A percentile compares a stretch with the other conserved stretches of the same genome.
phyloP scores from a whole-genome alignment of 1,139 yeast species.

The Taphrina deformans region DNA sequence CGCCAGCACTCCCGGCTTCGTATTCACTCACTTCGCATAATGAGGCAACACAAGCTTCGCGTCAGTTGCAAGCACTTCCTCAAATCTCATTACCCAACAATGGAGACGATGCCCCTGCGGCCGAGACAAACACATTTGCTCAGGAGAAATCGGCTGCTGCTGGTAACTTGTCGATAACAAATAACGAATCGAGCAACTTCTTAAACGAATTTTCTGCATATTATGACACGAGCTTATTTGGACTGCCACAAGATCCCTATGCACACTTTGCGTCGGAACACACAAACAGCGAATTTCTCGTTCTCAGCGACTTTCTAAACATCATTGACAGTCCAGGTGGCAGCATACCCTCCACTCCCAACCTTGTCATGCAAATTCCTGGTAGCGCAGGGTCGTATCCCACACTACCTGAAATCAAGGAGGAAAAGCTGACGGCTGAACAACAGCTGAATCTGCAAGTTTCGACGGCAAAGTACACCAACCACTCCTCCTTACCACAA shows the following conservation, averaged over 20 bases:
- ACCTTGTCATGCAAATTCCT: constrained; percentile 3
- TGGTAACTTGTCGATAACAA: neutral
- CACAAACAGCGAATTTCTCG: constrained; percentile 62
- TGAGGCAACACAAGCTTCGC: neutral
- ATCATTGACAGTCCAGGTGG: constrained; percentile 77
- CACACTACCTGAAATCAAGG: neutral
- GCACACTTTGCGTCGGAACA: constrained; percentile 33
- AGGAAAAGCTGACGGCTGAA: constrained; percentile 7
- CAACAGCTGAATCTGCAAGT: constrained; percentile 5
- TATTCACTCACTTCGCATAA: neutral
- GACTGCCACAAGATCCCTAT: constrained; percentile 22
- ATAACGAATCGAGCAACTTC: constrained; percentile 4
- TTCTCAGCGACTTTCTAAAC: constrained; percentile 81
- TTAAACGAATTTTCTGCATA: constrained; percentile 10
- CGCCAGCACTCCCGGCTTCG: constrained; percentile 13
- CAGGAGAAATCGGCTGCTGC: neutral
- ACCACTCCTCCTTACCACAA: constrained; percentile 12
- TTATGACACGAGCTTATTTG: constrained; percentile 24
- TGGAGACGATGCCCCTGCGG: neutral
- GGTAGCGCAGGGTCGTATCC: neutral
- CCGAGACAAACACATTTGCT: neutral
- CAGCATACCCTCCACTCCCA: constrained; percentile 30
- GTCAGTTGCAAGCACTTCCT: neutral
- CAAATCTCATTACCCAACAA: neutral
- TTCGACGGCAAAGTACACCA: constrained; percentile 10